Percentiles rank a stretch among this genome's conserved stretches.
Evolutionary conservation across 176 grass and related monocot species (phyloP).

Genomic region (Phyllostachys edulis): DNA sequence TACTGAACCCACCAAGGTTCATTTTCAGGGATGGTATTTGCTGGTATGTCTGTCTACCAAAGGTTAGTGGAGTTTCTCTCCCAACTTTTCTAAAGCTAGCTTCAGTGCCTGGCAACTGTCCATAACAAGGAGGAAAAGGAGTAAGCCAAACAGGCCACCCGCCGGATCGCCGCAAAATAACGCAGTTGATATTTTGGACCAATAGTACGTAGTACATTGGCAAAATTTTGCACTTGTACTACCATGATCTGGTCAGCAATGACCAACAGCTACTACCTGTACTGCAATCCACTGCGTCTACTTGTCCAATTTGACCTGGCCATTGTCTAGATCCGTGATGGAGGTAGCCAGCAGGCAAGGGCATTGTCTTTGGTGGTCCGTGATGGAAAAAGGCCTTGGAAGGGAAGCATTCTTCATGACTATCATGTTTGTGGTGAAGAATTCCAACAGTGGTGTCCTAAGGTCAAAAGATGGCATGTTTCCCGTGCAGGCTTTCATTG

Average conservation of each 20-base stretch:
- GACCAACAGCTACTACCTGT: neutral
- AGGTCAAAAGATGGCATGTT: neutral
- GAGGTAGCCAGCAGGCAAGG: conserved; percentile 2
- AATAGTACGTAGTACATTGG: neutral
- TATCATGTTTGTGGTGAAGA: neutral
- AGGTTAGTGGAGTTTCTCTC: neutral
- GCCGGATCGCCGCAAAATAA: neutral
- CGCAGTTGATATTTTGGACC: neutral
- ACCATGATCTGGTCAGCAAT: too few species aligned
- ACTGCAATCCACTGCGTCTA: neutral
- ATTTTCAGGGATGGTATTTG: neutral
- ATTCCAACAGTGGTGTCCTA: neutral
- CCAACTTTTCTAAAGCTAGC: neutral
- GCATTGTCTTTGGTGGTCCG: conserved; percentile 5
- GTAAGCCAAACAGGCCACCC: neutral
- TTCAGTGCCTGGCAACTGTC: neutral
- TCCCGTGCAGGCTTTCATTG: too few species aligned
- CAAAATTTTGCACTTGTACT: neutral
- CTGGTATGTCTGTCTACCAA: neutral
- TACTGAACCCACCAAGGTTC: neutral
- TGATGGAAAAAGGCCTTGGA: neutral
- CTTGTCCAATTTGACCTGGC: neutral
- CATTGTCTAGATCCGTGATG: neutral
- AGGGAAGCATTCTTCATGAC: conserved; percentile 10
- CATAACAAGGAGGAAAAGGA: neutral